Evolutionary conservation across 1,139 yeast genomes (phyloP).

Genomic region (Protomyces pachydermus): DNA sequence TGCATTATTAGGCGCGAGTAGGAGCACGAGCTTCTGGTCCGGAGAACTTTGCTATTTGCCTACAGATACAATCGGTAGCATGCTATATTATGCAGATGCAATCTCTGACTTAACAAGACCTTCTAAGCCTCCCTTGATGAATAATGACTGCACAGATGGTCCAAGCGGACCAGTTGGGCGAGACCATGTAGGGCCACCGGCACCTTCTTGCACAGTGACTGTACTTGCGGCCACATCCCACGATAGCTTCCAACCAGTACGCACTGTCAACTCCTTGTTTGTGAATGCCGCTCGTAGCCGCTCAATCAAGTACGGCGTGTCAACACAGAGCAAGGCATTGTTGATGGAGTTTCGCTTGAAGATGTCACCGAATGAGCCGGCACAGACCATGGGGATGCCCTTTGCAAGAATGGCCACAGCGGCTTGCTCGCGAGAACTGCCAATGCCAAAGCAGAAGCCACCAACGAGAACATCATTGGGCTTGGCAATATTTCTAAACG

Average conservation of each 20-base stretch:
- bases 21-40: no score
- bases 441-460: slow-evolving; percentile 96
- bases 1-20: no score
- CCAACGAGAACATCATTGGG: slow-evolving; percentile 85
- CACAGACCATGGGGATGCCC: slow-evolving; percentile 85
- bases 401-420: slow-evolving; percentile 94
- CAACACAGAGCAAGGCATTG: slow-evolving; percentile 88
- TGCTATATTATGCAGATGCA: slow-evolving; percentile 4
- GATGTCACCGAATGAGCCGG: slow-evolving; percentile 96
- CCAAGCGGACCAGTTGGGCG: slow-evolving; percentile 96
- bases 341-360: slow-evolving; percentile 93
- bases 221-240: slow-evolving; percentile 89
- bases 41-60: no score
- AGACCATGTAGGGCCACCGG: slow-evolving; percentile 51
- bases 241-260: slow-evolving; percentile 88
- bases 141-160: slow-evolving; percentile 89
- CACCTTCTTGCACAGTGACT: slow-evolving; percentile 68
- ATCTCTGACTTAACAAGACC: slow-evolving; percentile 79
- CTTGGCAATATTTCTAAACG: slow-evolving; percentile 71
- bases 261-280: slow-evolving; percentile 67
- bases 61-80: no score
- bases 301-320: slow-evolving; percentile 79
- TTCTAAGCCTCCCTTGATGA: slow-evolving; percentile 94
- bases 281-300: slow-evolving; percentile 66
- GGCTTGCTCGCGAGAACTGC: slow-evolving; percentile 98